Percentiles rank a stretch among this genome's conserved stretches.
Conservation (phyloP, 2,329 filamentous ascomycete species). For the Sarocladium kiliense region DNA sequence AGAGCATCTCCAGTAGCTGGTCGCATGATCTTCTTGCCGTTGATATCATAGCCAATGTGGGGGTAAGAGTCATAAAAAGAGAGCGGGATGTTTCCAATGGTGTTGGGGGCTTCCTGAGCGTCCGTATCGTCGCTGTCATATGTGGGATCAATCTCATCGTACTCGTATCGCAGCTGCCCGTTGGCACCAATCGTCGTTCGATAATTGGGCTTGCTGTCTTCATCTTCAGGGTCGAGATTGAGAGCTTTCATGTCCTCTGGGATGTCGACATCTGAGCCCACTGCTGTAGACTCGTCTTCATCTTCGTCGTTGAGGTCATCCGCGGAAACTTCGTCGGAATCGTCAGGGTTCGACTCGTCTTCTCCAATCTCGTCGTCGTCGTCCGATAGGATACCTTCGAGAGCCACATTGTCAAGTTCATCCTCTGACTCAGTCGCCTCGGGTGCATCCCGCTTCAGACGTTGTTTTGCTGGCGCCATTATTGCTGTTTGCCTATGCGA, state of each 20-base stretch:
- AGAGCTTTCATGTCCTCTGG: slow-evolving; percentile 19
- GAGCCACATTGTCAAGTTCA: slow-evolving; percentile 47
- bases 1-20: slow-evolving; percentile 90
- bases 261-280: slow-evolving; percentile 17
- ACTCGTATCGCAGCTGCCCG: slow-evolving; percentile 84
- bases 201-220: slow-evolving; percentile 40
- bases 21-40: slow-evolving; percentile 96
- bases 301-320: slow-evolving; percentile 17
- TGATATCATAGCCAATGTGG: slow-evolving; percentile 98
- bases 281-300: slow-evolving; percentile 27
- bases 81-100: slow-evolving; percentile 90
- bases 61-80: slow-evolving; percentile 97
- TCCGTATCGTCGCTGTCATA: slow-evolving; percentile 97
- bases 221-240: slow-evolving; percentile 31
- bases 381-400: slow-evolving; percentile 51
- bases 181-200: slow-evolving; percentile 74
- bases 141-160: slow-evolving; percentile 86
- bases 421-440: slow-evolving; percentile 50
- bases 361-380: slow-evolving; percentile 48
- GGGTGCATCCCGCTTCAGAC: slow-evolving; percentile 61
- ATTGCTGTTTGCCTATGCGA: background rate
- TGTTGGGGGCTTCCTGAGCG: slow-evolving; percentile 73
- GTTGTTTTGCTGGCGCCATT: slow-evolving; percentile 21
- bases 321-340: slow-evolving; percentile 27
- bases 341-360: slow-evolving; percentile 24